phyloP scores from a whole-genome alignment of 1,284 basidiomycete species.

The Agroathelia rolfsii region DNA sequence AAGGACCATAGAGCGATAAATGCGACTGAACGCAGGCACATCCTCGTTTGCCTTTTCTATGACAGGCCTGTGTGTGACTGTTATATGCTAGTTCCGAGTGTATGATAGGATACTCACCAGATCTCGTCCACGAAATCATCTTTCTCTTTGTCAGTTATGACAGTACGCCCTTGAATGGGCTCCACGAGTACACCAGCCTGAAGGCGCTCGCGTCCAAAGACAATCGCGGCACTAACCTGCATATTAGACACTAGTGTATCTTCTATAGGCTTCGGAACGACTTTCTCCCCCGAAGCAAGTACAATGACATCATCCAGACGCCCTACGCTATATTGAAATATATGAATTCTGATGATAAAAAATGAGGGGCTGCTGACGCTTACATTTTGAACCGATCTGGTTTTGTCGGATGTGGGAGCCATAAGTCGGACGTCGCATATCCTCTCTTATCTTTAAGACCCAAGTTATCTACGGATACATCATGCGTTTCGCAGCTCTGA shows the following conservation, averaged over 20 bases:
- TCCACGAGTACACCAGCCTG: constrained; percentile 10
- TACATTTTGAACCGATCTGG: constrained; percentile 26
- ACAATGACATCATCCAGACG: constrained; percentile 7
- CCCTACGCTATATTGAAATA: constrained; percentile 5
- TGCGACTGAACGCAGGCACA: constrained; percentile 19
- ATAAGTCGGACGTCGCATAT: constrained; percentile 25
- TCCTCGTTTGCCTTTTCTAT: constrained; percentile 17
- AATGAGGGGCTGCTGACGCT: constrained; percentile 6
- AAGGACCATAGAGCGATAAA: constrained; percentile 22
- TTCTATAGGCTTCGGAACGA: constrained; percentile 5
- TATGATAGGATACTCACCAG: background rate
- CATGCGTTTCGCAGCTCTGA: constrained; percentile 12
- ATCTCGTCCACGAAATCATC: constrained; percentile 1
- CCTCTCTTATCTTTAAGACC: constrained; percentile 18
- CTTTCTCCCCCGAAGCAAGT: constrained; percentile 8
- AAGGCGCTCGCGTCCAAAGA: constrained; percentile 7
- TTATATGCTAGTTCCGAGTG: background rate
- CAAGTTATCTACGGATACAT: constrained; percentile 20
- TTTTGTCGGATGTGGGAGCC: constrained; percentile 22
- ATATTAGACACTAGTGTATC: constrained; percentile 7
- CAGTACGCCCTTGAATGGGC: constrained; percentile 5
- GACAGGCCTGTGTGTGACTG: background rate
- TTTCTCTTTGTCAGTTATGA: background rate
- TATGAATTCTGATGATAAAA: too few relatives aligned
- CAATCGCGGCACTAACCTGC: constrained; percentile 2